Evolutionary conservation across 2,329 filamentous ascomycete genomes (phyloP).

Genomic region (Colletotrichum endophyticum): DNA sequence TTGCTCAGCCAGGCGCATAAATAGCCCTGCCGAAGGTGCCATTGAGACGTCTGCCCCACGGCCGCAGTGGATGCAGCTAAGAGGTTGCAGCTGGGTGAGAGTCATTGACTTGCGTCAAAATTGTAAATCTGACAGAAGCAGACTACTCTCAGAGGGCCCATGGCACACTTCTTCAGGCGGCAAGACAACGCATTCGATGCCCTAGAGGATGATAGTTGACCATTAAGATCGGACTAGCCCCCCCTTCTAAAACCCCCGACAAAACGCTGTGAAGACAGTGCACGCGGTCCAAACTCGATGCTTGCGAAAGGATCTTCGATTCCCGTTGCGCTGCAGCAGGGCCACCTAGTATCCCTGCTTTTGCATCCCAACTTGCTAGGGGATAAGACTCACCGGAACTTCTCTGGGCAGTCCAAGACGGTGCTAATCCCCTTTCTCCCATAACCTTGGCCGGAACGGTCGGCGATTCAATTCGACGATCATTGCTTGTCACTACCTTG

Average conservation of each 20-base stretch:
- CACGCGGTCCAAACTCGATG: not conserved
- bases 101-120: not conserved
- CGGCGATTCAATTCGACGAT: not conserved
- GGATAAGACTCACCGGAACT: not conserved
- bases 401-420: not conserved
- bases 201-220: not conserved
- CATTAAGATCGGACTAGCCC: not conserved
- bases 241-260: not conserved
- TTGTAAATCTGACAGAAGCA: not conserved
- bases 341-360: not conserved
- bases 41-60: not conserved
- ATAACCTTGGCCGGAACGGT: not conserved
- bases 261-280: not conserved
- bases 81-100: not conserved
- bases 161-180: not conserved
- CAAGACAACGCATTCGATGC: not conserved
- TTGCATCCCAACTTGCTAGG: not conserved
- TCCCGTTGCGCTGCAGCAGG: not conserved
- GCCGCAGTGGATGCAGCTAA: not conserved
- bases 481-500: not conserved
- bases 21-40: not conserved
- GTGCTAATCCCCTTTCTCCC: not conserved
- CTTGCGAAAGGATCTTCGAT: not conserved
- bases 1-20: not conserved
- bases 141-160: not conserved